Evolutionary conservation across 352 stramenopile genomes (phyloP).

Genomic region (Globisporangium polare): DNA sequence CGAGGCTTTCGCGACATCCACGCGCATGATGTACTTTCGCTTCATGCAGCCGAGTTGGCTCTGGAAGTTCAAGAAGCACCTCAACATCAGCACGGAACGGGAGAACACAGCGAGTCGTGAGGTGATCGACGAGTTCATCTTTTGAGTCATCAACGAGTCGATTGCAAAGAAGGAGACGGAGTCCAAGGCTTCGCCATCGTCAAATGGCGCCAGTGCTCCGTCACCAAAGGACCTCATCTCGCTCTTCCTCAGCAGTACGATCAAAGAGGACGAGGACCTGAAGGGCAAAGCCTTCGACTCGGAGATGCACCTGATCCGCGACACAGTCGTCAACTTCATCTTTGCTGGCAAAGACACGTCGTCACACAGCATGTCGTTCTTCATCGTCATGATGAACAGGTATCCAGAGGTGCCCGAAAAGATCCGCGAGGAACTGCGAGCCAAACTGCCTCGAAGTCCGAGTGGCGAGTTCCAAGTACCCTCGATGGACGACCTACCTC

Average conservation of each 20-base stretch:
- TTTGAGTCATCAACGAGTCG: slow-evolving; percentile 6
- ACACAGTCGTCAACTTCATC: slow-evolving; percentile 81
- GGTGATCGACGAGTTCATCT: slow-evolving; percentile 31
- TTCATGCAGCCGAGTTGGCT: slow-evolving; percentile 42
- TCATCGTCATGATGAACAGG: slow-evolving; percentile 74
- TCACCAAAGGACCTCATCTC: slow-evolving; percentile 30
- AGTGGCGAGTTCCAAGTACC: slow-evolving; percentile 19
- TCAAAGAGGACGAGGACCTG: slow-evolving; percentile 29
- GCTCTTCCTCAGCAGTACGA: slow-evolving; percentile 34
- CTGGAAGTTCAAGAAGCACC: slow-evolving; percentile 40
- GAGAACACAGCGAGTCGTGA: slow-evolving; percentile 28
- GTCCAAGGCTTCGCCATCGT: neutral
- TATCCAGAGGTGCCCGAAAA: slow-evolving; percentile 44
- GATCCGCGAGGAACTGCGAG: slow-evolving; percentile 40
- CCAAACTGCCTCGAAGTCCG: slow-evolving; percentile 26
- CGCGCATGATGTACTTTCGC: slow-evolving; percentile 28
- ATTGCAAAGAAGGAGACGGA: neutral
- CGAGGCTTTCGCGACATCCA: neutral
- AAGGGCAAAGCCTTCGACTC: neutral
- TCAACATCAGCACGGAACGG: slow-evolving; percentile 31
- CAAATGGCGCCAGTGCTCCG: too few relatives aligned
- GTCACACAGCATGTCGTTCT: slow-evolving; percentile 60
- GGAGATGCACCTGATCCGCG: slow-evolving; percentile 20
- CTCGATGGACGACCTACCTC: slow-evolving; percentile 40
- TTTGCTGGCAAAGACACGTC: slow-evolving; percentile 73